These are phyloP conservation scores for Gossypium davidsonii DNA, from an alignment of 441 rosid species.

Conservation along the genomic window DNA sequence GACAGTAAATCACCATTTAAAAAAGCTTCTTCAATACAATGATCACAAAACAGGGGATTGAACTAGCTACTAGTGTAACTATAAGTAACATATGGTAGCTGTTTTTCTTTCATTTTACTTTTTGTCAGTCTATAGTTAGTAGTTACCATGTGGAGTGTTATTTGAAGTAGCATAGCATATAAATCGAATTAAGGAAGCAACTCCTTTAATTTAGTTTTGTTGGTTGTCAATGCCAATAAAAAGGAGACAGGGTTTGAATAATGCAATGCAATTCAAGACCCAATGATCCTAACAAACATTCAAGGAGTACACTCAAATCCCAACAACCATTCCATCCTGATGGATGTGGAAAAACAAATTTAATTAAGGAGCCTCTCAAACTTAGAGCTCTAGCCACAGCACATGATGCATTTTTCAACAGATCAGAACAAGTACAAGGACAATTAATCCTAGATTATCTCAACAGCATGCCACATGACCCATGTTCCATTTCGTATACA, in stretches of 20 bases:
- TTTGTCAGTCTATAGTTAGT: no score
- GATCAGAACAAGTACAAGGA: neutral
- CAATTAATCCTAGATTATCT: no score
- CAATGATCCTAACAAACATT: neutral
- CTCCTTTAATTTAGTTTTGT: neutral
- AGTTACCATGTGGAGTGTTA: no score
- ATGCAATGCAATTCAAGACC: neutral
- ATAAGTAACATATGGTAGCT: no score
- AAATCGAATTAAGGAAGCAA: neutral
- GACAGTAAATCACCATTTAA: no score
- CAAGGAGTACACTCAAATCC: neutral
- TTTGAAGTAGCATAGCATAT: no score
- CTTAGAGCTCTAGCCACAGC: neutral
- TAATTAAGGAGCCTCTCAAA: neutral
- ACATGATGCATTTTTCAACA: neutral
- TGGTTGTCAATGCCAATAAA: neutral
- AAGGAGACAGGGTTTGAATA: neutral
- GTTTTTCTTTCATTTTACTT: no score
- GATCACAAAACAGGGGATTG: no score
- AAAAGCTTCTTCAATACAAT: no score
- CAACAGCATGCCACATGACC: no score
- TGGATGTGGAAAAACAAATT: neutral
- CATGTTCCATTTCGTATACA: neutral
- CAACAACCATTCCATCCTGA: slow-evolving; percentile 6
- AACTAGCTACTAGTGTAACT: no score